Base-by-base conservation (phyloP, 345 rosid genomes). In the Salix exigua region DNA sequence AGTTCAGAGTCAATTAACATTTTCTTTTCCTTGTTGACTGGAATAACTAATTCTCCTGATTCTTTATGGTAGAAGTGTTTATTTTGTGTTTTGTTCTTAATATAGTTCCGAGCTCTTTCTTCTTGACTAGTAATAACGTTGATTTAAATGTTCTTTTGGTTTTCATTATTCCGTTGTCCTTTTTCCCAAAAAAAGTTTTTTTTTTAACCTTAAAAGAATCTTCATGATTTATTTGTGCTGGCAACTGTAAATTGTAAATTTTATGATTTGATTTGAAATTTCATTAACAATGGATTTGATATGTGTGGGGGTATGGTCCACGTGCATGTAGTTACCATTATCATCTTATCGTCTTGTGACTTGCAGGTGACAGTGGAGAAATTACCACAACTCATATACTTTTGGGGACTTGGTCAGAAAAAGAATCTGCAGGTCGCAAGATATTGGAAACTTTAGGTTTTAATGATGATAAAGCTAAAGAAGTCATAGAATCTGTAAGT, bases 351-450 rank as follows among this genome's bases (percentile, higher is more conserved):
- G 55, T 33, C 74, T 30, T 30, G 17, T 21, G n/a, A 33, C 71
- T 42, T 82, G 79, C 91, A 95, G 99, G 87, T 70, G 88, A 88
- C 38, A 77, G 77, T 80, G 99, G 96, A 70, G 97, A 93, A 82
- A 86, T 95, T 76, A 93, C 97, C 63, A 79, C 97, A 2, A 81
- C 88, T 1, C 87, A 91, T 85, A 61, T 93, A 85, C 89, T 95
- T 68, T 87, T 91, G 48, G 97, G 99, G 66, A 80, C 89, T 71
- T 95, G 99, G 97, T 85, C 90, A 40, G 90, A 95, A 73, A 81
- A 79, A 74, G 89, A 88, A 21, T 93, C 99, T 33, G 99, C 97
- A 68, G 97, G 90, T 80, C 94, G 84, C 83, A 77, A 64, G 75
- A 81, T 93, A 75, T 72, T 95, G 81, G 91, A 83, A 21, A 71